Percentiles rank a stretch among this genome's conserved stretches.
Evolutionary conservation across 345 rosid genomes (phyloP).

Genomic region (Linum tenue): DNA sequence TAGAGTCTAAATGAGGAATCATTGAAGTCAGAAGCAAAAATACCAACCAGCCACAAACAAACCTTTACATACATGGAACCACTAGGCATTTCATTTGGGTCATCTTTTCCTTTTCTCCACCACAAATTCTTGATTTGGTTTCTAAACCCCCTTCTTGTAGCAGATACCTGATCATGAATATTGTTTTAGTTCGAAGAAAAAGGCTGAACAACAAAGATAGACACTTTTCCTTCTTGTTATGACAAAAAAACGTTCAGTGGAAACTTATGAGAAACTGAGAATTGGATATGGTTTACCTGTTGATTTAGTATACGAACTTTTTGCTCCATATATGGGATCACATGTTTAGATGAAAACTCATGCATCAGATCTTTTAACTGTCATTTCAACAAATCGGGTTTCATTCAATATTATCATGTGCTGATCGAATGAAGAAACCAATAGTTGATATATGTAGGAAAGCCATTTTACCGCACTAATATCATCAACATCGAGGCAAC

Average conservation of each 20-base stretch:
- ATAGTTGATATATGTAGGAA: not conserved
- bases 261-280: conserved; percentile 8
- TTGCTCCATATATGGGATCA: conserved; percentile 96
- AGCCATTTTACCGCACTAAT: conserved; percentile 43
- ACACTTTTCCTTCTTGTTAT: not conserved
- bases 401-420: not conserved
- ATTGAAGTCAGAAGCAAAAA: conserved; percentile 11
- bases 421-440: not conserved
- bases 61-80: conserved; percentile 54
- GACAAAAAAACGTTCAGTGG: conserved; percentile 7
- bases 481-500: conserved; percentile 70
- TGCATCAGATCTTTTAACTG: conserved; percentile 86
- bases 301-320: conserved; percentile 83
- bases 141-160: conserved; percentile 90
- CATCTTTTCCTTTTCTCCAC: conserved; percentile 99
- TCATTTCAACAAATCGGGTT: conserved; percentile 16
- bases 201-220: conserved; percentile 5
- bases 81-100: conserved; percentile 44
- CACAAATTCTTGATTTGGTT: conserved; percentile 91
- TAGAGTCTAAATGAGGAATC: conserved; percentile 11
- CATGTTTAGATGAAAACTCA: conserved; percentile 77
- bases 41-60: conserved; percentile 10
- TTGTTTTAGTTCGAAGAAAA: conserved; percentile 8
- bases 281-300: conserved; percentile 40
- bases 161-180: conserved; percentile 53